Evolutionary conservation across 2,329 filamentous ascomycete genomes (phyloP).

Genomic region (Endoconidiophora laricicola): DNA sequence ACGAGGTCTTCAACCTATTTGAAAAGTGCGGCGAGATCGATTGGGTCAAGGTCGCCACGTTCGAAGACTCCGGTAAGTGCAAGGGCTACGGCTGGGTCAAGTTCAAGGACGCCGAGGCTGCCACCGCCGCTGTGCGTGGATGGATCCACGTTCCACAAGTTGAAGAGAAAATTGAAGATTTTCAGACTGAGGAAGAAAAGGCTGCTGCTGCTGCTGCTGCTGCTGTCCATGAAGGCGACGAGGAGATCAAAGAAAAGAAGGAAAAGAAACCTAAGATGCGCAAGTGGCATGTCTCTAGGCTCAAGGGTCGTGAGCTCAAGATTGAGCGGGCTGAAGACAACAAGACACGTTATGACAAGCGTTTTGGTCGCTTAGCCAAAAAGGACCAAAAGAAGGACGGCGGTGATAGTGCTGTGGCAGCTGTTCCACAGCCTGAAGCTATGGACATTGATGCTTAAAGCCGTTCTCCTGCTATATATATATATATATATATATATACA

Average conservation of each 20-base stretch:
- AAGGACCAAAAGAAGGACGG: constrained; percentile 15
- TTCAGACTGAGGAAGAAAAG: constrained; percentile 25
- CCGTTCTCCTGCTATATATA: not conserved
- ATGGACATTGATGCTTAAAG: constrained; percentile 22
- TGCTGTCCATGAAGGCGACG: constrained; percentile 25
- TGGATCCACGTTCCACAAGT: constrained; percentile 57
- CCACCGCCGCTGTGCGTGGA: constrained; percentile 54
- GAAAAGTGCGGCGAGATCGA: constrained; percentile 67
- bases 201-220: constrained; percentile 28
- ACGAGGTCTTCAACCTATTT: constrained; percentile 68
- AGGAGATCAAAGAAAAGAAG: constrained; percentile 21
- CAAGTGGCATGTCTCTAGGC: constrained; percentile 73
- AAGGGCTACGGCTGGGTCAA: constrained; percentile 95
- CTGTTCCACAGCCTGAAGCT: constrained; percentile 23
- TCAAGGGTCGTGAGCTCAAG: constrained; percentile 65
- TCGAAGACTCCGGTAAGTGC: constrained; percentile 93
- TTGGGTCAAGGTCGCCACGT: constrained; percentile 79
- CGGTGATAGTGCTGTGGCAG: constrained; percentile 17
- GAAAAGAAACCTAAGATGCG: constrained; percentile 40
- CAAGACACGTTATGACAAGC: constrained; percentile 78
- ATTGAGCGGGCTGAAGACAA: constrained; percentile 91
- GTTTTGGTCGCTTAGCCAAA: constrained; percentile 49
- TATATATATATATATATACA: not conserved
- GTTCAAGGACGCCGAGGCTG: constrained; percentile 64
- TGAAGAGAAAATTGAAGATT: constrained; percentile 45